Percentiles rank a stretch among this genome's conserved stretches.
phyloP scores from a whole-genome alignment of 2,329 filamentous ascomycete genomes.

The Exophiala sp. region DNA sequence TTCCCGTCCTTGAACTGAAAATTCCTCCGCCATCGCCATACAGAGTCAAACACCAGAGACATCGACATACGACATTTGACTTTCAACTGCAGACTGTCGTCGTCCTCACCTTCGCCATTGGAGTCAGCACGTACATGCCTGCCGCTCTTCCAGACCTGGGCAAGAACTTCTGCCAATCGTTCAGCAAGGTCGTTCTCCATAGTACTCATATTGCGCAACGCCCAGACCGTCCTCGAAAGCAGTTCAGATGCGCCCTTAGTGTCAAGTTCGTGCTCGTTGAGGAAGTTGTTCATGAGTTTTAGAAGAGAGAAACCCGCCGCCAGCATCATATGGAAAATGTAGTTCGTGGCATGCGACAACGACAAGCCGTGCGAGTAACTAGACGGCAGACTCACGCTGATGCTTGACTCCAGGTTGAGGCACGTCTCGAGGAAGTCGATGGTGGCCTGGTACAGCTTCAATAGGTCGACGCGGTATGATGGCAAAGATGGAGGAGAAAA shows the following conservation, averaged over 20 bases:
- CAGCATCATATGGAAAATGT: slow-evolving; percentile 65
- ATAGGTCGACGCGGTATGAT: slow-evolving; percentile 45
- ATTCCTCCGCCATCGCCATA: slow-evolving; percentile 65
- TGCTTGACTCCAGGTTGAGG: slow-evolving; percentile 41
- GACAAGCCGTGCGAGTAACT: slow-evolving; percentile 37
- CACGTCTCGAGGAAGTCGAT: slow-evolving; percentile 47
- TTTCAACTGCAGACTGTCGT: slow-evolving; percentile 54
- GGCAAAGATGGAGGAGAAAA: slow-evolving; percentile 47
- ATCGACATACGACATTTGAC: slow-evolving; percentile 66
- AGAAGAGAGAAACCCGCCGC: slow-evolving; percentile 62
- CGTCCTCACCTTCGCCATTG: slow-evolving; percentile 22
- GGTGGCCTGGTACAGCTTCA: slow-evolving; percentile 45
- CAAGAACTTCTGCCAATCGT: slow-evolving; percentile 62
- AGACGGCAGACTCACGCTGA: slow-evolving; percentile 32
- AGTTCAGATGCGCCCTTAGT: slow-evolving; percentile 56
- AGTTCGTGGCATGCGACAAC: slow-evolving; percentile 55
- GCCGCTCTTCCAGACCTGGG: slow-evolving; percentile 60
- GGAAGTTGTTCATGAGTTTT: slow-evolving; percentile 65
- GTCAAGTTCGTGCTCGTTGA: slow-evolving; percentile 45
- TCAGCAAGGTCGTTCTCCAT: slow-evolving; percentile 61
- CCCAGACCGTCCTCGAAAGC: slow-evolving; percentile 58
- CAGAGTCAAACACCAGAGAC: slow-evolving; percentile 64
- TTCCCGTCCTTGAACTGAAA: slow-evolving; percentile 63
- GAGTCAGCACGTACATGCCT: slow-evolving; percentile 31
- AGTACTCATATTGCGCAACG: slow-evolving; percentile 59